A percentile compares a stretch with the other conserved stretches of the same genome.
These are phyloP conservation scores for Fagus sylvatica DNA, from an alignment of 306 rosid species.

Conservation along the genomic window DNA sequence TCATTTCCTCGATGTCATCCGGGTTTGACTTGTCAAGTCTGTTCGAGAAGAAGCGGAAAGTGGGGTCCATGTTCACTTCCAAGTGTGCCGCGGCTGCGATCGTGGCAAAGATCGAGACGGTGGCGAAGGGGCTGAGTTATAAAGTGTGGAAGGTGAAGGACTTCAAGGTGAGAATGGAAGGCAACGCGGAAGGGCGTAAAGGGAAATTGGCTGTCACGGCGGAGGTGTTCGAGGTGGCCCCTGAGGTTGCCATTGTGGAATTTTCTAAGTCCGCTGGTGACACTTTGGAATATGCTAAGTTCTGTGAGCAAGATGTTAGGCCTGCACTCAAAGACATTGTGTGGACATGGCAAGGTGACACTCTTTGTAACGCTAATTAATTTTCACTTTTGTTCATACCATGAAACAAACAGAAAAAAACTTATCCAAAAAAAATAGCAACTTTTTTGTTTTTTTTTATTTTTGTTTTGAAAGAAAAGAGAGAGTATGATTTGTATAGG, in stretches of 20 bases:
- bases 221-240: conserved; percentile 74
- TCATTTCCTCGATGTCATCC: conserved; percentile 74
- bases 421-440: background rate
- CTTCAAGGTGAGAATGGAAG: conserved; percentile 53
- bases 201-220: conserved; percentile 61
- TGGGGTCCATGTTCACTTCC: conserved; percentile 66
- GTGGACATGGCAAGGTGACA: conserved; percentile 87
- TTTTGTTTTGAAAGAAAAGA: background rate
- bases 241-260: conserved; percentile 71
- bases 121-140: conserved; percentile 53
- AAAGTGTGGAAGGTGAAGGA: conserved; percentile 48
- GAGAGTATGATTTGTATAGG: background rate
- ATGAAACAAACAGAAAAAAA: background rate
- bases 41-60: conserved; percentile 55
- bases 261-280: conserved; percentile 77
- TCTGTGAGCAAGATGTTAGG: conserved; percentile 66
- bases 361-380: conserved; percentile 9
- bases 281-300: conserved; percentile 63
- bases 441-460: background rate
- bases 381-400: background rate
- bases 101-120: conserved; percentile 53
- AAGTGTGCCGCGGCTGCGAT: conserved; percentile 48
- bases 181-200: conserved; percentile 55
- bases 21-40: conserved; percentile 75
- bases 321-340: conserved; percentile 78